These are phyloP conservation scores for Pseudogymnoascus pannorum DNA, from an alignment of 2,329 filamentous ascomycete species.

Conservation along the genomic window DNA sequence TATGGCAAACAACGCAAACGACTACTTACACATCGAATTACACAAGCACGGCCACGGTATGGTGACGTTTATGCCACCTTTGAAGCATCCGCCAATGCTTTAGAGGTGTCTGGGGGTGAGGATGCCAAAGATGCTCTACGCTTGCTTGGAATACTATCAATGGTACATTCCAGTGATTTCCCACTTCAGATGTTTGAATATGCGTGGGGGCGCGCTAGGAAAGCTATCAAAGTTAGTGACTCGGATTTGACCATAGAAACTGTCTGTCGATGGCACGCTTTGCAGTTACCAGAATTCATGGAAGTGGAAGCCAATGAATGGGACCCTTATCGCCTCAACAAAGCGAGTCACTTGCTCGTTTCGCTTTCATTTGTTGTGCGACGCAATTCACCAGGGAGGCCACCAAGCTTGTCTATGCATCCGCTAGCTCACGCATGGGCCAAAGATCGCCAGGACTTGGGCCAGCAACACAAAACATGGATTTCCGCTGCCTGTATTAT, in stretches of 20 bases:
- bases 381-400: slow-evolving; percentile 9
- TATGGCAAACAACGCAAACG: slow-evolving; percentile 17
- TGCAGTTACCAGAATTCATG: slow-evolving; percentile 17
- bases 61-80: slow-evolving; percentile 32
- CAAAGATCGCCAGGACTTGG: slow-evolving; percentile 22
- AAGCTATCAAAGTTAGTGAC: slow-evolving; percentile 6
- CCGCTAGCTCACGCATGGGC: slow-evolving; percentile 32
- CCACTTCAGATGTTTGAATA: slow-evolving; percentile 27
- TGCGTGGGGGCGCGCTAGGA: slow-evolving; percentile 21
- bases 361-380: slow-evolving; percentile 26
- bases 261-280: slow-evolving; percentile 17
- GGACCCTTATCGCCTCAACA: slow-evolving; percentile 24
- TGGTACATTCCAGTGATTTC: slow-evolving; percentile 23
- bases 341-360: slow-evolving; percentile 24
- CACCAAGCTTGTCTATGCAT: slow-evolving; percentile 28
- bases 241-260: slow-evolving; percentile 2
- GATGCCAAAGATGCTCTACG: slow-evolving; percentile 23
- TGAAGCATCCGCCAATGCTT: slow-evolving; percentile 27
- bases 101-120: slow-evolving; percentile 19
- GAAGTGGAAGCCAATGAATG: slow-evolving; percentile 20
- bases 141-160: slow-evolving; percentile 27
- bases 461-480: slow-evolving; percentile 4
- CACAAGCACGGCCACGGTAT: slow-evolving; percentile 29
- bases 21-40: slow-evolving; percentile 24
- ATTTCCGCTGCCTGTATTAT: slow-evolving; percentile 17